Percentiles rank a stretch among this genome's conserved stretches.
phyloP scores from a whole-genome alignment of 2,329 filamentous ascomycete species.

The Hymenoscyphus repandus region DNA sequence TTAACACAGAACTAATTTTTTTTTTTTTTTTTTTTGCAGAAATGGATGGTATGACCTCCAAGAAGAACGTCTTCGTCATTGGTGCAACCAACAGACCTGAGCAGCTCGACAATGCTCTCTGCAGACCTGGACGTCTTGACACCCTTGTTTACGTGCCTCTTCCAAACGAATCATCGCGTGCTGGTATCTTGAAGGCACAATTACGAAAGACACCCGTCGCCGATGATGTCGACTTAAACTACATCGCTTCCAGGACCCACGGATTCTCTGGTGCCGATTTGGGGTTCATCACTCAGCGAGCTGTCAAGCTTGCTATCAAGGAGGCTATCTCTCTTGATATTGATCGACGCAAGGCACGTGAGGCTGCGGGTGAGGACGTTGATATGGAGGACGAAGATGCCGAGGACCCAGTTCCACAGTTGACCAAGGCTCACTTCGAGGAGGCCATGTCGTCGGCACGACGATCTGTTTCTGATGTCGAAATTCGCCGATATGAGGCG shows the following conservation, averaged over 20 bases:
- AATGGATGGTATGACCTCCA: conserved; percentile 99
- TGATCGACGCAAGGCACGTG: conserved; percentile 81
- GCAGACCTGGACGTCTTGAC: conserved; percentile 97
- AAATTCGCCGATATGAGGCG: conserved; percentile 96
- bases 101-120: conserved; percentile 95
- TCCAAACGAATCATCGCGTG: conserved; percentile 84
- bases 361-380: conserved; percentile 74
- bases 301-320: conserved; percentile 99
- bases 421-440: conserved; percentile 96
- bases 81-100: conserved; percentile 98
- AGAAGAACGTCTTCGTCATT: conserved; percentile 99
- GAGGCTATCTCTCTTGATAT: conserved; percentile 87
- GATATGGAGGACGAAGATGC: conserved; percentile 77
- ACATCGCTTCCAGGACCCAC: conserved; percentile 94
- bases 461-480: conserved; percentile 90
- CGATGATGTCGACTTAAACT: conserved; percentile 78
- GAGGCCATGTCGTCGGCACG: conserved; percentile 96
- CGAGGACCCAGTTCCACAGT: conserved; percentile 91
- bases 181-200: conserved; percentile 87
- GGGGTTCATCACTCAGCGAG: conserved; percentile 97
- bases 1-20: conserved; percentile 37
- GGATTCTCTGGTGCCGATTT: conserved; percentile 99
- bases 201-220: conserved; percentile 97
- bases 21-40: too few relatives aligned
- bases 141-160: conserved; percentile 97